Base-by-base conservation (phyloP, 1,284 basidiomycete genomes). In the Austroboletus niveus region DNA sequence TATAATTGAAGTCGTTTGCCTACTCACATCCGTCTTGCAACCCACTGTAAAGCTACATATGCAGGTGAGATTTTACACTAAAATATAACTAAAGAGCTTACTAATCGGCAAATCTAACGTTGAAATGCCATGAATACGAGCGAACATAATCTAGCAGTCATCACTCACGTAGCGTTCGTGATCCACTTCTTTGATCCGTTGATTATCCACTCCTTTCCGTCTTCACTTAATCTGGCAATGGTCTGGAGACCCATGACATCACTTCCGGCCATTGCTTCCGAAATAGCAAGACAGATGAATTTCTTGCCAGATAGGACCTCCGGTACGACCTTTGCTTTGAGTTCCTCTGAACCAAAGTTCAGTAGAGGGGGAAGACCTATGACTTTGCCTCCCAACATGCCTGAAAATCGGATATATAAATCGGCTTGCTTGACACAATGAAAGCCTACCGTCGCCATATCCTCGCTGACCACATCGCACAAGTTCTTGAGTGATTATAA, bases 401-500 rank as follows among this genome's bases (percentile, higher is more conserved):
- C 89, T 77, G 30, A 42, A 35, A 75, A 44, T 40, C 47, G 10
- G 9, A 17, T 7, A 38, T 5, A 30, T 44, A 38, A 35, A 50
- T 48, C 20, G 42, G 45, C 2, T 5, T 22, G 10, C 44, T 32
- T 40, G 8, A 2, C 11, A 27, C 32, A 22, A 40, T 49, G 42
- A 34, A 45, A 49, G 35, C 52, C n/a, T 53, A 71, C 80, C 80
- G 59, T 81, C 79, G 8, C 72, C 83, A 62, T 92, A 94, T 4
- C 89, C 92, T 57, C 93, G 84, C 15, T 86, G 78, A 46, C 83
- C 84, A 51, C 80, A 78, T 32, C 94, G 82, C 1, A 78, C 73
- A 42, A 96, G 65, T 71, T 98, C 95, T 77, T 97, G 94, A 45
- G 84, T 91, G 62, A 96, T 79, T 46, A 95, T 81, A n/a, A 93